Evolutionary conservation across 2,329 filamentous ascomycete species (phyloP).

Genomic region (Fusarium equiseti): DNA sequence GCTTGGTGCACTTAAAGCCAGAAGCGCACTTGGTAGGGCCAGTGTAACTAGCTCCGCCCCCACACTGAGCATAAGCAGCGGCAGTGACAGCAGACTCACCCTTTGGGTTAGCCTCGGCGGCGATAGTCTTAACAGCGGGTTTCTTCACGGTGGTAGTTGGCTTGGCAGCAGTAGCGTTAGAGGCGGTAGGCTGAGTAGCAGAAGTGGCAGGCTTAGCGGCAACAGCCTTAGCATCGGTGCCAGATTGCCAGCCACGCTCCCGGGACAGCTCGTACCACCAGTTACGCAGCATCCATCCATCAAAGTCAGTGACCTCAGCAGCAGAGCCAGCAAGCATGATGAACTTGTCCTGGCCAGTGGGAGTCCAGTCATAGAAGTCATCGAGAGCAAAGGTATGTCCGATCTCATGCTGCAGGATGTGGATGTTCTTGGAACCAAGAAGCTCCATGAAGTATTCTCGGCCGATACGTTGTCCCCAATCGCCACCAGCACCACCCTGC

Average conservation of each 20-base stretch:
- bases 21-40: slow-evolving; percentile 41
- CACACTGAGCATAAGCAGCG: slow-evolving; percentile 39
- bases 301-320: slow-evolving; percentile 59
- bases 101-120: not conserved
- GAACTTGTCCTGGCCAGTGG: slow-evolving; percentile 56
- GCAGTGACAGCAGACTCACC: not conserved
- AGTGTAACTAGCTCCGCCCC: slow-evolving; percentile 39
- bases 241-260: slow-evolving; percentile 46
- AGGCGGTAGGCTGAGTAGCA: not conserved
- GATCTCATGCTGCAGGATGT: slow-evolving; percentile 61
- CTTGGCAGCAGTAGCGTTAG: not conserved
- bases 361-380: slow-evolving; percentile 62
- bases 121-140: not conserved
- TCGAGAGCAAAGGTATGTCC: slow-evolving; percentile 58
- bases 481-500: slow-evolving; percentile 58
- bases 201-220: not conserved
- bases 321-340: slow-evolving; percentile 61
- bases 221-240: not conserved
- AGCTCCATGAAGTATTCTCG: slow-evolving; percentile 58
- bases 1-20: slow-evolving; percentile 39
- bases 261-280: slow-evolving; percentile 58
- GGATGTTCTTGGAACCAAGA: slow-evolving; percentile 54
- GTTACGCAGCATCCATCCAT: slow-evolving; percentile 62
- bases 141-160: not conserved
- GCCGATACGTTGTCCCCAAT: slow-evolving; percentile 61